Evolutionary conservation across 2,329 filamentous ascomycete species (phyloP).

Genomic region (Niveomyces coronatus): DNA sequence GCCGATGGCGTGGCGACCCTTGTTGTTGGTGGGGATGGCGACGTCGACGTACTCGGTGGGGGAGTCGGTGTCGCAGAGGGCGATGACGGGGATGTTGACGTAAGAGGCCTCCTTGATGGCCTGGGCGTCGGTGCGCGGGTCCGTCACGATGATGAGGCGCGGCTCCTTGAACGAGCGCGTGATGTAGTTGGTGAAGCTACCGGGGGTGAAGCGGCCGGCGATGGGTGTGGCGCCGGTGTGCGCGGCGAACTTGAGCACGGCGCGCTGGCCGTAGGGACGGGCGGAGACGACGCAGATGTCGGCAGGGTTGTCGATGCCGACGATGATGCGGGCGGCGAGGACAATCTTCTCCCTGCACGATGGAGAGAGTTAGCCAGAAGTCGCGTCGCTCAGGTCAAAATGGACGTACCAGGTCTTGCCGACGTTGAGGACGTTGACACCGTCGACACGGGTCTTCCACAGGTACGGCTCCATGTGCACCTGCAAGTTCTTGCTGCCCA

Average conservation of each 20-base stretch:
- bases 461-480: constrained; percentile 99
- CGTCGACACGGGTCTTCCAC: constrained; percentile 98
- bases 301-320: constrained; percentile 97
- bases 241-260: constrained; percentile 97
- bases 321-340: constrained; percentile 96
- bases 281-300: constrained; percentile 99
- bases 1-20: constrained; percentile 98
- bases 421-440: constrained; percentile 98
- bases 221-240: constrained; percentile 98
- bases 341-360: constrained; percentile 95
- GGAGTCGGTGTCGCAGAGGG: constrained; percentile 97
- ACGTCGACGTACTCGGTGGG: constrained; percentile 99
- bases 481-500: constrained; percentile 98
- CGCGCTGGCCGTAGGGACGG: constrained; percentile 98
- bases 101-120: constrained; percentile 99
- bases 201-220: constrained; percentile 98
- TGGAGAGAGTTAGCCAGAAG: background rate
- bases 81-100: constrained; percentile 99
- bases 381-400: background rate
- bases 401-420: constrained; percentile 93
- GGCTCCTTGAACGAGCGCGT: constrained; percentile 99
- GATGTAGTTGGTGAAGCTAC: constrained; percentile 99
- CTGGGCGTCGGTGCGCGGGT: constrained; percentile 98
- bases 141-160: constrained; percentile 97
- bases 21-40: constrained; percentile 99